Conservation (phyloP, 371 early-diverging fungal species). For the Saksenaea vasiformis region DNA sequence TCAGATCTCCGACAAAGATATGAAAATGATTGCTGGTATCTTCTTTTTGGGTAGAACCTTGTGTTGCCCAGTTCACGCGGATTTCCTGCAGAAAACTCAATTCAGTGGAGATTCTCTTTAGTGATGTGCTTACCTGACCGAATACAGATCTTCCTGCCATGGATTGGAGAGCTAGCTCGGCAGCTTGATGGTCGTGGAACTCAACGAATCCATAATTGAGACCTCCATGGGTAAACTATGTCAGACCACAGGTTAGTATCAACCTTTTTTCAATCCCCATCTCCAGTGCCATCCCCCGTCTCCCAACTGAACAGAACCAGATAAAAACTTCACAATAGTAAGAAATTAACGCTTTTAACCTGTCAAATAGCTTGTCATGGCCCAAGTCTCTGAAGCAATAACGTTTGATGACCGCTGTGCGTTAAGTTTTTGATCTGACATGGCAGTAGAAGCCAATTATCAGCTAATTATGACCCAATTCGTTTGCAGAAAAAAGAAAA, state of each 20-base stretch:
- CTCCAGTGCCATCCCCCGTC: neutral
- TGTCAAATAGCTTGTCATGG: slow-evolving; percentile 2
- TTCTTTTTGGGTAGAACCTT: slow-evolving; percentile 50
- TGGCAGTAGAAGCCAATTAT: slow-evolving; percentile 1
- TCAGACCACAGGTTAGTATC: neutral
- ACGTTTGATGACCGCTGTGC: slow-evolving; percentile 3
- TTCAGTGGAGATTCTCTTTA: neutral
- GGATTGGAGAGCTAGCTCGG: slow-evolving; percentile 73
- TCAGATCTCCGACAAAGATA: slow-evolving; percentile 84
- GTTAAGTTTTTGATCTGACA: slow-evolving; percentile 2
- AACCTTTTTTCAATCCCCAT: neutral
- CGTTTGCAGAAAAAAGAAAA: neutral
- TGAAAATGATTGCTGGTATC: slow-evolving; percentile 73
- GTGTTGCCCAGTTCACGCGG: slow-evolving; percentile 53
- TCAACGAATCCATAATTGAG: slow-evolving; percentile 92
- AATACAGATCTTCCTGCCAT: slow-evolving; percentile 77
- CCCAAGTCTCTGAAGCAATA: neutral
- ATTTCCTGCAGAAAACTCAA: slow-evolving; percentile 37
- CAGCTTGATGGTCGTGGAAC: slow-evolving; percentile 71
- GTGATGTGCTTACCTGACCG: slow-evolving; percentile 43
- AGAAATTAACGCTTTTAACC: slow-evolving; percentile 6
- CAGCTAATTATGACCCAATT: slow-evolving; percentile 2
- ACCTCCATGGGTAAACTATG: slow-evolving; percentile 26
- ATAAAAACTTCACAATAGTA: neutral
- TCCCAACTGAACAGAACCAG: neutral